Evolutionary conservation across 1,284 basidiomycete genomes (phyloP), one percentile per base, ranked within the genome.

Genomic region (Cryptococcus sp.): DNA sequence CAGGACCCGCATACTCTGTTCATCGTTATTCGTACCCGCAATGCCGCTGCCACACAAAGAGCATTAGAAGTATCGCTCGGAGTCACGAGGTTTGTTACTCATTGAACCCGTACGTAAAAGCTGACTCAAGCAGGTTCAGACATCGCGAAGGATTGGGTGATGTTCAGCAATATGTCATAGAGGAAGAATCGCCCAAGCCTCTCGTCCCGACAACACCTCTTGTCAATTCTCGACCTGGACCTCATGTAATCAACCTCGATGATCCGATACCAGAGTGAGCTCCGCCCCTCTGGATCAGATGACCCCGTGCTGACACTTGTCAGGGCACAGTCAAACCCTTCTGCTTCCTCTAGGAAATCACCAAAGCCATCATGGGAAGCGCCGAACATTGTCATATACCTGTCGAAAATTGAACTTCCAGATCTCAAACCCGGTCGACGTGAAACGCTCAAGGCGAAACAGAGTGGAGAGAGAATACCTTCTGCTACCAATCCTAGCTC

Each of bases 151-250:
- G 65, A 15, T 31, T 74, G 44, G 58, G 59, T 14, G 71, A 74
- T 50, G 57, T 77, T 34, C 63, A 71, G 37, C 72, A 76, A 56
- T 77, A 77, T 55, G 69, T 77, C 11, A 52, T 71, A 3, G 76
- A 77, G 49, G 70, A 73, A 49, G 65, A 67, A 41, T 58, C 64
- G 10, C 38, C 37, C 30, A 49, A 58, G 43, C 56, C 58, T 11
- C 47, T 35, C 8, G 46, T 36, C 11, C 53, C 51, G 33, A 41
- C 15, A 13, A 41, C 37, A 36, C 49, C 55, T 31, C 67, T 64
- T 5, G 68, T 70, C 4, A 65, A 63, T 42, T 43, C 47, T 23
- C 45, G 46, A 15, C 55, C 50, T 3, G 50, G 23, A 10, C 53
- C 53, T 6, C 36, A 35, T 34, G 66, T 73, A 10, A 77, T 77